Percentiles rank a stretch among this genome's conserved stretches.
Evolutionary conservation across 192 early-diverging fungal genomes (phyloP).

Genomic region (Coemansia asiatica): DNA sequence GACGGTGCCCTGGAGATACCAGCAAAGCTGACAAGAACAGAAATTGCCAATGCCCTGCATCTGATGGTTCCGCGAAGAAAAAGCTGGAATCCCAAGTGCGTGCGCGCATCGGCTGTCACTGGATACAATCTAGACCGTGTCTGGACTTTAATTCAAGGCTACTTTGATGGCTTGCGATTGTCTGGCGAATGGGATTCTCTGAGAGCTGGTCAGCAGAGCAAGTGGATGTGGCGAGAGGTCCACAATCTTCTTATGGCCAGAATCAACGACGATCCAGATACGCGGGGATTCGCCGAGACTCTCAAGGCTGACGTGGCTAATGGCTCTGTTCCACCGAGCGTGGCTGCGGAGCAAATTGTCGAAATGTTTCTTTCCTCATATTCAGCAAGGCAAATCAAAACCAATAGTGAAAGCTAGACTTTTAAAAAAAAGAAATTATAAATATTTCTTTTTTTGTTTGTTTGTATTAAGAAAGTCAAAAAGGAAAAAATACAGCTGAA

Average conservation of each 20-base stretch:
- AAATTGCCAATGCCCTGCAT: constrained; percentile 45
- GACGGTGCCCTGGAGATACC: constrained; percentile 68
- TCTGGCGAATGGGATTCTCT: constrained; percentile 38
- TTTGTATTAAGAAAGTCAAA: too few species aligned
- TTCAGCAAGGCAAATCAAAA: not conserved
- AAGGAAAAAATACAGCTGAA: constrained; percentile 3
- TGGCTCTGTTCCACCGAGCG: constrained; percentile 24
- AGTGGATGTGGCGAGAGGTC: constrained; percentile 53
- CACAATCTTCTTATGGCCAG: constrained; percentile 21
- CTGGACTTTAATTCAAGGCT: constrained; percentile 26
- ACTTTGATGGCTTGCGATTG: constrained; percentile 17
- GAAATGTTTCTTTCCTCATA: constrained; percentile 17
- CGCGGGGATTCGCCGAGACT: constrained; percentile 13
- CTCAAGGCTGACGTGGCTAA: constrained; percentile 16
- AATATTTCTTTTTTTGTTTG: too few species aligned
- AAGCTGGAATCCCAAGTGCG: constrained; percentile 36
- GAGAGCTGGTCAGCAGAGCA: constrained; percentile 30
- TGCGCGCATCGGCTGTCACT: constrained; percentile 39
- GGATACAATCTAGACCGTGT: constrained; percentile 41
- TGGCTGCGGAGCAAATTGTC: constrained; percentile 41
- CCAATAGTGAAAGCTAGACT: too few species aligned
- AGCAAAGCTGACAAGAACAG: constrained; percentile 64
- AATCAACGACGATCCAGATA: constrained; percentile 14
- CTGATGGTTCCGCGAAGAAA: constrained; percentile 30
- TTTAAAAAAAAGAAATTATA: too few species aligned